phyloP scores from a whole-genome alignment of 2,329 filamentous ascomycete species.

The Diaporthe sp. region DNA sequence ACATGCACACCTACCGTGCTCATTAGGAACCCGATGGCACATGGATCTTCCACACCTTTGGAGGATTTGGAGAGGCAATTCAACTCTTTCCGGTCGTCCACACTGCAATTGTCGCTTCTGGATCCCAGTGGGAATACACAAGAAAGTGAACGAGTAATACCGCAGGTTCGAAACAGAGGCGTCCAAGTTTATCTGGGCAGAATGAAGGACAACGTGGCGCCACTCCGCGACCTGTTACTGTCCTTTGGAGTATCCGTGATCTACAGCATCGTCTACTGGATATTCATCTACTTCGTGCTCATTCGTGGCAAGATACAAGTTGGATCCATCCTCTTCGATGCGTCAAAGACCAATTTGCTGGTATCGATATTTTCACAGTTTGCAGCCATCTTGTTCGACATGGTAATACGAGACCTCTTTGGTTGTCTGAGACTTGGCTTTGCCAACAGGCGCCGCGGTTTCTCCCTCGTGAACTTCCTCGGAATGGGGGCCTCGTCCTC shows the following conservation, averaged over 20 bases:
- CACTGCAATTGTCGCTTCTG: not conserved
- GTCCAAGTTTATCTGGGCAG: not conserved
- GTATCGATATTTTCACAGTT: not conserved
- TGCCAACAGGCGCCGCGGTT: not conserved
- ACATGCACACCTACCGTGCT: too few species aligned
- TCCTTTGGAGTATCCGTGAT: conserved; percentile 1
- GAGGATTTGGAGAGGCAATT: not conserved
- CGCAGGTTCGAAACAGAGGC: not conserved
- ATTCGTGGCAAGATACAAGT: not conserved
- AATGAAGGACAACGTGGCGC: not conserved
- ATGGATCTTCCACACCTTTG: not conserved
- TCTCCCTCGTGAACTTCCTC: not conserved
- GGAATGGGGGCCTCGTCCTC: conserved; percentile 8
- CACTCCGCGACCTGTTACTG: not conserved
- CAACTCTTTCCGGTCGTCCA: not conserved
- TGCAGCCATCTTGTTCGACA: conserved; percentile 10
- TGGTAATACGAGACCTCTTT: conserved; percentile 6
- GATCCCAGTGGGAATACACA: not conserved
- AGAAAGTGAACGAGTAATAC: not conserved
- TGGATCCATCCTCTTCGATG: conserved; percentile 8
- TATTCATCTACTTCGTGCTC: conserved; percentile 9
- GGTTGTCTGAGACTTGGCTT: not conserved
- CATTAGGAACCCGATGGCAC: not conserved
- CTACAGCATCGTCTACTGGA: not conserved
- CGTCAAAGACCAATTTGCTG: conserved; percentile 7